Conservation (phyloP, 768 basidiomycete genomes). For the Xerocomus spinulosus region DNA sequence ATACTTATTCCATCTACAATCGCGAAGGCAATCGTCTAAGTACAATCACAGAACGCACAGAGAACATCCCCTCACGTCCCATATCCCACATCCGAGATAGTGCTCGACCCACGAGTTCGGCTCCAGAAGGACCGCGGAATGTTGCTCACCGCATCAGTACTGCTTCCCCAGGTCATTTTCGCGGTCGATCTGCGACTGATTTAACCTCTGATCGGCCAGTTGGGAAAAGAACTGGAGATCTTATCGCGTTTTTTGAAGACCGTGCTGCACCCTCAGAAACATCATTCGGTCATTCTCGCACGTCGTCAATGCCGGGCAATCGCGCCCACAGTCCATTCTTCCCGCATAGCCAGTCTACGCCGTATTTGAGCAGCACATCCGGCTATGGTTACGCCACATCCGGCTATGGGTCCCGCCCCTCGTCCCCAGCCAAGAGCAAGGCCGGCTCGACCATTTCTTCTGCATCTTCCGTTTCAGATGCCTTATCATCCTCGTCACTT, state of each 20-base stretch:
- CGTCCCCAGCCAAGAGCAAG: slow-evolving; percentile 46
- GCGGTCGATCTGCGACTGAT: slow-evolving; percentile 58
- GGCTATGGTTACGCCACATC: slow-evolving; percentile 35
- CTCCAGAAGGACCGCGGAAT: slow-evolving; percentile 44
- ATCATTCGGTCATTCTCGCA: slow-evolving; percentile 46
- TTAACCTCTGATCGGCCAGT: slow-evolving; percentile 43
- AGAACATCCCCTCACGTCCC: slow-evolving; percentile 60
- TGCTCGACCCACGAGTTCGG: slow-evolving; percentile 34
- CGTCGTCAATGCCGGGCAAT: slow-evolving; percentile 46
- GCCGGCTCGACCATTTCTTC: slow-evolving; percentile 29
- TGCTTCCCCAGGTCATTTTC: slow-evolving; percentile 37
- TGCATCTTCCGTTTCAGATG: slow-evolving; percentile 22
- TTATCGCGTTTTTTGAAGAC: slow-evolving; percentile 73
- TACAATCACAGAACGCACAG: slow-evolving; percentile 74
- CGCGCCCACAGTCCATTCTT: slow-evolving; percentile 29
- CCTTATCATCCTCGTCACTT: slow-evolving; percentile 37
- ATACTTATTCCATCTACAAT: slow-evolving; percentile 35
- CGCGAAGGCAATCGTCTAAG: slow-evolving; percentile 54
- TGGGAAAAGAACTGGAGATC: slow-evolving; percentile 56
- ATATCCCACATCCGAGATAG: slow-evolving; percentile 38
- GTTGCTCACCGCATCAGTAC: slow-evolving; percentile 40
- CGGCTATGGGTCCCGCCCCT: slow-evolving; percentile 40
- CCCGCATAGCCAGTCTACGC: slow-evolving; percentile 37
- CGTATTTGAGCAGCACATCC: slow-evolving; percentile 34
- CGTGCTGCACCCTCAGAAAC: slow-evolving; percentile 38